Base-by-base conservation (phyloP, 345 rosid genomes). In the Trapa bicornis region DNA sequence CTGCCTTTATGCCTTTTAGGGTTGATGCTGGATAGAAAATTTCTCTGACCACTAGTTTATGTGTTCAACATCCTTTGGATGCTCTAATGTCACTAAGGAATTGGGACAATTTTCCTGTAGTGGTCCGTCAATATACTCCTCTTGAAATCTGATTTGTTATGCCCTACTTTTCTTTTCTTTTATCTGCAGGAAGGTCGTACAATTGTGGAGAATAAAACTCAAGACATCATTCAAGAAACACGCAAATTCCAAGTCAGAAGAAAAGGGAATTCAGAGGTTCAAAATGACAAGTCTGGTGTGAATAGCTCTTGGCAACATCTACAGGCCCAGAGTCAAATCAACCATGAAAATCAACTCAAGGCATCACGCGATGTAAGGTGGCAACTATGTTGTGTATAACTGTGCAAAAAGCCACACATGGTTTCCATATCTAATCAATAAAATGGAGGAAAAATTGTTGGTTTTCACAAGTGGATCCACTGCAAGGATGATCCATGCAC, bases 331-430 rank as follows among this genome's bases (percentile, higher is more conserved):
- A 72, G 61, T 68, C 85, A 74, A 68, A 71, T 77, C 79, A 77
- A 84, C 78, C 95, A 78, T 45, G 96, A 91, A 64, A 87, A 80
- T 57, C 97, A 89, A 69, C 86, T 95, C 81, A 95, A 95, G 87
- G 99, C 99, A 70, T 91, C 99, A 67, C 96, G 99, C 74, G 99
- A 95, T 72, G 96, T 95, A 81, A 89, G 95, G 86, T 83, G 85
- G 79, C 86, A 80, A 77, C 77, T 74, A 56, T 74, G 86, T 22
- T 22, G 29, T 22, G 29, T 22, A 22, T 22, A 22, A 22, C 29
- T 22, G 74, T 74, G 83, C 8, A 64, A 63, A 72, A 77, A 22
- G 29, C 76, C 5, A 43, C 47, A 43, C 47, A 4, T 43, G 47
- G 5, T 43, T 43, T 4, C 47, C 47, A 43, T 4, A 11, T 4